These are phyloP conservation scores for Zancudomyces culisetae DNA, from an alignment of 371 early-diverging fungal genomes.

Conservation along the genomic window DNA sequence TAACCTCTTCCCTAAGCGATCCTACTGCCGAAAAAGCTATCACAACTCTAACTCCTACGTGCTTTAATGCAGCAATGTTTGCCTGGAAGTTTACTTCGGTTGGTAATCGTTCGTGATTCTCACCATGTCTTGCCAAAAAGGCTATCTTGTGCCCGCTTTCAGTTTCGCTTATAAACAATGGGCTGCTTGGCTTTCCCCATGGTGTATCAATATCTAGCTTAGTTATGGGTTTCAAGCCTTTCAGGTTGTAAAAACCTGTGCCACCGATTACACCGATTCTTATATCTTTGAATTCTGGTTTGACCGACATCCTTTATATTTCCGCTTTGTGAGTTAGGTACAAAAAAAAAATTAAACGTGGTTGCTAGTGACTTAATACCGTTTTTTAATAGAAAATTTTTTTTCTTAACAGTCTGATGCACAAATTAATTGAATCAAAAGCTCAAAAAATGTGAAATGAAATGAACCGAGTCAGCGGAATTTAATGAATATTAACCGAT, in stretches of 20 bases:
- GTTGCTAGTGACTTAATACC: too few species aligned
- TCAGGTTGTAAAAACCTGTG: constrained; percentile 83
- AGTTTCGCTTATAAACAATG: constrained; percentile 43
- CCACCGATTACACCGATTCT: constrained; percentile 89
- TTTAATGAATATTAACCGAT: too few species aligned
- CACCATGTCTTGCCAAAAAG: constrained; percentile 92
- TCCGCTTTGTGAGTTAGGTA: background rate
- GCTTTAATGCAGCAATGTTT: constrained; percentile 94
- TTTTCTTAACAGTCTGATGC: too few species aligned
- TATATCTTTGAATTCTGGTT: constrained; percentile 27
- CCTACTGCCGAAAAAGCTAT: constrained; percentile 89
- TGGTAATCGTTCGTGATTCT: constrained; percentile 67
- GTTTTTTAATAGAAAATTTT: too few species aligned
- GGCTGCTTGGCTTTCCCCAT: constrained; percentile 37
- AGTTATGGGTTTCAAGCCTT: constrained; percentile 59
- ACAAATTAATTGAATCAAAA: too few species aligned
- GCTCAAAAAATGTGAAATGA: too few species aligned
- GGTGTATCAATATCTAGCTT: constrained; percentile 80
- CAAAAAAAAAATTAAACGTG: too few species aligned
- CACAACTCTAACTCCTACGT: constrained; percentile 76
- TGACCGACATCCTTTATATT: background rate
- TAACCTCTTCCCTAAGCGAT: constrained; percentile 80
- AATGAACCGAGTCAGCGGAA: too few species aligned
- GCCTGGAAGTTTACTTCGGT: constrained; percentile 85
- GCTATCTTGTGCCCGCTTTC: constrained; percentile 66